Evolutionary conservation across 805 yeast genomes (phyloP).

Genomic region (Ogataea paraovalis): DNA sequence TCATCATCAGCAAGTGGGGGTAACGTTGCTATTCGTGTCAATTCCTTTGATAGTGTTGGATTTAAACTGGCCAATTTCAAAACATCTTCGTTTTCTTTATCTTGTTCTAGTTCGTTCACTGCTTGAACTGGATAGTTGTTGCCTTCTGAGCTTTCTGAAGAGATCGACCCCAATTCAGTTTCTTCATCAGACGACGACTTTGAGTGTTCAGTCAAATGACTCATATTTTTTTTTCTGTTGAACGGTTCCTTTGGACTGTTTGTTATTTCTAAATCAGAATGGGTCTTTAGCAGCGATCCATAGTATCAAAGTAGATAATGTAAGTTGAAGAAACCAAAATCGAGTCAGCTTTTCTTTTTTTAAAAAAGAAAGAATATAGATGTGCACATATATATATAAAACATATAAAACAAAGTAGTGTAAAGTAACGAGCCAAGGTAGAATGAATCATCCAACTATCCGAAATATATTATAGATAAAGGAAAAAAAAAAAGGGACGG

Average conservation of each 20-base stretch:
- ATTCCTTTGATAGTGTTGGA: constrained; percentile 19
- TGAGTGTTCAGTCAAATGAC: background rate
- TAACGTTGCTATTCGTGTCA: constrained; percentile 11
- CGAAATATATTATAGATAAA: no score
- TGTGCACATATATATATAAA: background rate
- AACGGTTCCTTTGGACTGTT: no score
- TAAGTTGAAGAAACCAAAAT: no score
- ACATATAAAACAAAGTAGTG: background rate
- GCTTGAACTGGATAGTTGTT: background rate
- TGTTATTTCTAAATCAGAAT: background rate
- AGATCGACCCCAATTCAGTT: background rate
- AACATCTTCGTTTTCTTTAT: background rate
- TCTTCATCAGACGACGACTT: background rate
- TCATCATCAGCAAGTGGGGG: constrained; percentile 26
- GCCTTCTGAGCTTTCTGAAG: background rate
- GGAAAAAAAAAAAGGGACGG: background rate
- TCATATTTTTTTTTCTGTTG: background rate
- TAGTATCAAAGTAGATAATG: no score
- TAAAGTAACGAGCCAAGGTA: no score
- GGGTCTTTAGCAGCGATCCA: background rate
- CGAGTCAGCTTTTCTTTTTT: no score
- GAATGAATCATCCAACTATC: no score
- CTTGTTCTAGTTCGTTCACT: background rate
- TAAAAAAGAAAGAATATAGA: background rate
- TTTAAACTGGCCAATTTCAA: background rate